Conservation (phyloP, 257 asterid genomes). For the Henckelia pumila region DNA sequence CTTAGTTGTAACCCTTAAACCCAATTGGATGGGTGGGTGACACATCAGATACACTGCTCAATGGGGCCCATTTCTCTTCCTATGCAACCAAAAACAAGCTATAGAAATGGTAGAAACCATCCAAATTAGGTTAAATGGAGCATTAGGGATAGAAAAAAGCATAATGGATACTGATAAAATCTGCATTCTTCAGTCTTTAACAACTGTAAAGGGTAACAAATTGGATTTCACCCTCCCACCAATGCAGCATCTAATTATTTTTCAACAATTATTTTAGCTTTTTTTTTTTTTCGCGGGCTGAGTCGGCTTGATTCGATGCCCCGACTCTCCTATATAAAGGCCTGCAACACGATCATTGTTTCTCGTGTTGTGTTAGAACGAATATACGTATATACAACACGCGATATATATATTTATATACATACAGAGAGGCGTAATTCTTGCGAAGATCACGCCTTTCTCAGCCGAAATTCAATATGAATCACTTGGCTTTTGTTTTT, state of each 20-base stretch:
- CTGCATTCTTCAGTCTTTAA: slow-evolving; percentile 27
- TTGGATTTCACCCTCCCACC: slow-evolving; percentile 25
- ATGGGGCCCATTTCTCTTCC: slow-evolving; percentile 25
- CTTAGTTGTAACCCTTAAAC: slow-evolving; percentile 46
- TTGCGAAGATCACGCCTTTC: not conserved
- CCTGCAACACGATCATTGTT: not conserved
- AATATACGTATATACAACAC: not conserved
- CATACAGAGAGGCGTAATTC: not conserved
- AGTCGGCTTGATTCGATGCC: not conserved
- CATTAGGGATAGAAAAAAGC: slow-evolving; percentile 25
- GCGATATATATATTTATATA: too few relatives aligned
- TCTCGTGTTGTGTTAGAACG: slow-evolving; percentile 16
- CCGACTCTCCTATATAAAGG: slow-evolving; percentile 39
- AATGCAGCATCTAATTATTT: slow-evolving; percentile 13
- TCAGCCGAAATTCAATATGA: slow-evolving; percentile 19
- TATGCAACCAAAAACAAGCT: slow-evolving; percentile 14
- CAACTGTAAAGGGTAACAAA: slow-evolving; percentile 42
- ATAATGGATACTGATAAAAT: slow-evolving; percentile 19
- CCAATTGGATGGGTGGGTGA: slow-evolving; percentile 52
- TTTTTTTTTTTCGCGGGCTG: not conserved
- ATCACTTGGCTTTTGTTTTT: slow-evolving; percentile 35
- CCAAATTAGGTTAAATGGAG: slow-evolving; percentile 36
- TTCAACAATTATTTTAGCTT: not conserved
- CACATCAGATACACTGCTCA: slow-evolving; percentile 35
- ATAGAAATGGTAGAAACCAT: slow-evolving; percentile 16